phyloP scores from a whole-genome alignment of 1,139 yeast genomes.

The Meyerozyma smithsonii region DNA sequence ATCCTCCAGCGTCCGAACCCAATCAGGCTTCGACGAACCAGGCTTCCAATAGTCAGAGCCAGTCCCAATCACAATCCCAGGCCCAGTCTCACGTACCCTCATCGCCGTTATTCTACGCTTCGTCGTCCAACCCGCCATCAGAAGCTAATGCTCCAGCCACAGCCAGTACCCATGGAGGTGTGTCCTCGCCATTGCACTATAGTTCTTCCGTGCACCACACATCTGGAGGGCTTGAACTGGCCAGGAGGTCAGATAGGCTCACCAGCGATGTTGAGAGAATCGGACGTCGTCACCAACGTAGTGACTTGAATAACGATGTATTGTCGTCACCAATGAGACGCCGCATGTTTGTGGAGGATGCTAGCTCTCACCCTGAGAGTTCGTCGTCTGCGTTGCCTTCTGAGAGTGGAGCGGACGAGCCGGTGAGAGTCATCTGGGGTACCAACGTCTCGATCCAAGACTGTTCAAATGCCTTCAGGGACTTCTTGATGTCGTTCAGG shows the following conservation, averaged over 20 bases:
- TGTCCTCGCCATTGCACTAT: conserved; percentile 45
- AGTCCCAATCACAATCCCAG: conserved; percentile 31
- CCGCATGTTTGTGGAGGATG: conserved; percentile 27
- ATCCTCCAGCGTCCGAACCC: not conserved
- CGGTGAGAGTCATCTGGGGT: conserved; percentile 95
- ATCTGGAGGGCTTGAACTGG: conserved; percentile 20
- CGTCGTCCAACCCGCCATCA: conserved; percentile 45
- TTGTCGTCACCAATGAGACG: conserved; percentile 40
- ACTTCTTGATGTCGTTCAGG: conserved; percentile 80
- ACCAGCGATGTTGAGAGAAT: conserved; percentile 43
- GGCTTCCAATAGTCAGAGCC: conserved; percentile 14
- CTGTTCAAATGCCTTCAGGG: conserved; percentile 72
- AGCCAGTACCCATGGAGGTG: conserved; percentile 20
- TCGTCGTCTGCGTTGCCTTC: conserved; percentile 28
- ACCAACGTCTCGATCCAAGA: conserved; percentile 93
- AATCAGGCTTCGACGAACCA: not conserved
- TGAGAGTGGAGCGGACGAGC: conserved; percentile 47
- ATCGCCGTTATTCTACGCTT: conserved; percentile 63
- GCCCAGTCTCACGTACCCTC: conserved; percentile 46
- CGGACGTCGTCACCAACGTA: conserved; percentile 37
- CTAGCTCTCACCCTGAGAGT: conserved; percentile 10
- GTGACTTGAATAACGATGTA: conserved; percentile 36
- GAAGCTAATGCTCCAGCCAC: conserved; percentile 21
- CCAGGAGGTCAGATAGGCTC: conserved; percentile 26
- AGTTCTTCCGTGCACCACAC: conserved; percentile 39